Percentiles rank a stretch among this genome's conserved stretches.
These are phyloP conservation scores for Phytophthora agathidicida DNA, from an alignment of 352 stramenopile genomes.

Conservation along the genomic window DNA sequence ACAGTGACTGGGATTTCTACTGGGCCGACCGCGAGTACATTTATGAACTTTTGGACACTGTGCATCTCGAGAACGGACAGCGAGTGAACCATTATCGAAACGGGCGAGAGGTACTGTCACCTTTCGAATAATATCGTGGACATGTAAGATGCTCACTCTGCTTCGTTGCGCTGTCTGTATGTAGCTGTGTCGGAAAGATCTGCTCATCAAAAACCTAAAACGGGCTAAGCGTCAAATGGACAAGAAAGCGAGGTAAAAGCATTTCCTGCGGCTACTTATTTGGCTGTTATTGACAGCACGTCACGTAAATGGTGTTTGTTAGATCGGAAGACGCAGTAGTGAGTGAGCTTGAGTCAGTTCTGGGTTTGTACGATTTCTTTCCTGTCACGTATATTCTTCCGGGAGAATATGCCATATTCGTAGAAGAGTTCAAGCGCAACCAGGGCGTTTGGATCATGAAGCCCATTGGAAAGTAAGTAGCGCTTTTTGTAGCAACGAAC, in stretches of 20 bases:
- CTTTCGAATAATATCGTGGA: neutral
- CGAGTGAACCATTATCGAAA: constrained; percentile 94
- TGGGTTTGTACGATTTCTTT: constrained; percentile 91
- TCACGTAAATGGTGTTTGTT: neutral
- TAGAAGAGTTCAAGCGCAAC: constrained; percentile 93
- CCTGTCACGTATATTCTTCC: constrained; percentile 94
- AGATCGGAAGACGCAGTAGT: constrained; percentile 52
- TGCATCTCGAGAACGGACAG: constrained; percentile 82
- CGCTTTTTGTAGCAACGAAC: too few species aligned
- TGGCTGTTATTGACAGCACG: neutral
- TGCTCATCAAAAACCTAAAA: constrained; percentile 97
- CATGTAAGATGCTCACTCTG: neutral
- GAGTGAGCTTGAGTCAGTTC: constrained; percentile 22
- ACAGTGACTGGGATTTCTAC: constrained; percentile 92
- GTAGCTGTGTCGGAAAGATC: constrained; percentile 92
- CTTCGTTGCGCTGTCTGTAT: neutral
- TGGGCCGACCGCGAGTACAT: constrained; percentile 92
- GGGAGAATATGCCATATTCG: constrained; percentile 94
- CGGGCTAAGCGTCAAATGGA: constrained; percentile 81
- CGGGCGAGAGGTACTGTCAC: constrained; percentile 59
- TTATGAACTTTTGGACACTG: constrained; percentile 91
- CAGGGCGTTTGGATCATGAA: constrained; percentile 97
- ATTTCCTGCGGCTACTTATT: too few species aligned
- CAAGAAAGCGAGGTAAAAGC: constrained; percentile 70
- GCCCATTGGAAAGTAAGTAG: constrained; percentile 88